A percentile compares a stretch with the other conserved stretches of the same genome.
Evolutionary conservation across 2,329 filamentous ascomycete species (phyloP).

Genomic region (Fusarium stilboides): DNA sequence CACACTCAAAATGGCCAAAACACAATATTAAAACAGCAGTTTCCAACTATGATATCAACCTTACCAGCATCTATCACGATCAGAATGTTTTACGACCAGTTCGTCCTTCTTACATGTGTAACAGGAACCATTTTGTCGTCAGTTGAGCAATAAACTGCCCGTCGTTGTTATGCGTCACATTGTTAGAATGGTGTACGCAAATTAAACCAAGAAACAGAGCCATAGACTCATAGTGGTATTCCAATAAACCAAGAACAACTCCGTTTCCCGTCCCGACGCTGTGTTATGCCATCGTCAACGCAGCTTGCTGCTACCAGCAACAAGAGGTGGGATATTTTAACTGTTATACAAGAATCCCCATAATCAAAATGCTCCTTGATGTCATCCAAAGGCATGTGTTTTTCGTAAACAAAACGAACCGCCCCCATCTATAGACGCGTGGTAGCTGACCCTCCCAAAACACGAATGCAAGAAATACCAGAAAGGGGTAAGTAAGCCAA

Average conservation of each 20-base stretch:
- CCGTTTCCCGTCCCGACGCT: constrained; percentile 32
- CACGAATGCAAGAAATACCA: constrained; percentile 37
- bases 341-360: constrained; percentile 36
- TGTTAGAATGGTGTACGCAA: background rate
- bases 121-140: too few species aligned
- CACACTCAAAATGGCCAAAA: too few species aligned
- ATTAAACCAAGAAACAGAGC: constrained; percentile 18
- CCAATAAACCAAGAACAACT: constrained; percentile 31
- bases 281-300: constrained; percentile 28
- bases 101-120: background rate
- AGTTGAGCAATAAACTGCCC: too few species aligned
- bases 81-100: background rate
- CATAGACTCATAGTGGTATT: constrained; percentile 18
- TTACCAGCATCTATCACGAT: too few species aligned
- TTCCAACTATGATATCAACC: too few species aligned
- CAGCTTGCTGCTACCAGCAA: constrained; percentile 12
- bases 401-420: constrained; percentile 27
- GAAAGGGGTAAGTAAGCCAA: constrained; percentile 5
- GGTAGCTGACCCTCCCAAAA: constrained; percentile 22
- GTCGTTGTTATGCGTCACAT: background rate
- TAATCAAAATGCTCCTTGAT: constrained; percentile 19
- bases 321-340: constrained; percentile 25
- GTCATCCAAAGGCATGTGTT: constrained; percentile 24
- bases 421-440: constrained; percentile 33
- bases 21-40: too few species aligned